A percentile compares a stretch with the other conserved stretches of the same genome.
These are phyloP conservation scores for Coniochaeta hoffmannii DNA, from an alignment of 2,329 filamentous ascomycete genomes.

Conservation along the genomic window DNA sequence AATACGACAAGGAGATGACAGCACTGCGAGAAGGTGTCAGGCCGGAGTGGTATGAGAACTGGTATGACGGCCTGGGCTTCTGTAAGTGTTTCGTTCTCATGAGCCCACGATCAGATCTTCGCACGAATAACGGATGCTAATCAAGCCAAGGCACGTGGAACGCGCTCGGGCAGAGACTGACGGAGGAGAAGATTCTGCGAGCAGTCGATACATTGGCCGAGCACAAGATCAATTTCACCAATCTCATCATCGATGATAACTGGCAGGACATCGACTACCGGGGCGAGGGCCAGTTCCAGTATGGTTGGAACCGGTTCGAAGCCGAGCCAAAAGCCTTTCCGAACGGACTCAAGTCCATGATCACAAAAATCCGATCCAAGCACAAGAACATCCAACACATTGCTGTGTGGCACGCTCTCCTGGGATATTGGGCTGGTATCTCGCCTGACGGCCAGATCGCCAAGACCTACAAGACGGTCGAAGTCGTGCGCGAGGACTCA, in stretches of 20 bases:
- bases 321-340: constrained; percentile 76
- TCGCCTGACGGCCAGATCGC: constrained; percentile 67
- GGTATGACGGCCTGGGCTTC: constrained; percentile 89
- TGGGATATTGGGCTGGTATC: constrained; percentile 88
- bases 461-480: constrained; percentile 68
- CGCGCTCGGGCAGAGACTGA: constrained; percentile 74
- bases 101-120: too few species aligned
- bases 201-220: constrained; percentile 66
- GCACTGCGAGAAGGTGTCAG: constrained; percentile 40
- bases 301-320: constrained; percentile 77
- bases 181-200: constrained; percentile 68
- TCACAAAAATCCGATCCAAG: constrained; percentile 59
- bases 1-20: constrained; percentile 38
- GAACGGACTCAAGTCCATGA: constrained; percentile 63
- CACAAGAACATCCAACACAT: constrained; percentile 73
- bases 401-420: constrained; percentile 88
- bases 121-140: neutral
- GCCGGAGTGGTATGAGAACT: constrained; percentile 69
- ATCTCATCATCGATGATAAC: constrained; percentile 92
- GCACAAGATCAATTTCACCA: constrained; percentile 70
- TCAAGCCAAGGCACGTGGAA: constrained; percentile 72
- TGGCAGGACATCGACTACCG: constrained; percentile 71
- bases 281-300: constrained; percentile 44
- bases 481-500: constrained; percentile 42
- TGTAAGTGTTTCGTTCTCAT: constrained; percentile 41